Base-by-base conservation (phyloP, 2,329 filamentous ascomycete genomes). In the Pyrenophora seminiperda region DNA sequence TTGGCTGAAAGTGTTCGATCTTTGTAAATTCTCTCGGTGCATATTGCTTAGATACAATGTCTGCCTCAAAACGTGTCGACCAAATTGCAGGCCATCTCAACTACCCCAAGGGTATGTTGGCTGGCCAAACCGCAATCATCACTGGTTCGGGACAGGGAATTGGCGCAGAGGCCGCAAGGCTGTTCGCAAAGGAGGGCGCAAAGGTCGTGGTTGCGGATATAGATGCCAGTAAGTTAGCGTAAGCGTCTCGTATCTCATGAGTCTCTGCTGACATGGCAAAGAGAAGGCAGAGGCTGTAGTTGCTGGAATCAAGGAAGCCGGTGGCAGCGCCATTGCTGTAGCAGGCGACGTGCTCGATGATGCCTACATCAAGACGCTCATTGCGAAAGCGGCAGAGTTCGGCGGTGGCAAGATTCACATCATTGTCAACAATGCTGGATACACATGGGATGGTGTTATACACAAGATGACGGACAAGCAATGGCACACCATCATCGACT, bases 381-480 rank as follows among this genome's bases (percentile, higher is more conserved):
- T 96, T 19, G 79, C 85, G 68, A 83, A 85, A 66, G 82, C 90
- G 0, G 91, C 89, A 1, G 87, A 86, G 39, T 95, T 96, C 68
- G 91, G 91, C 50, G 78, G 82, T 58, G 91, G 90, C 66, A 95
- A 95, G 79, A 91, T 96, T 56, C 88, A 96, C 73, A 88, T 94
- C 70, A 87, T 96, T 48, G 89, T 96, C 52, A 95, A 96, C 75
- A 96, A 96, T 71, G 91, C 91, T 0, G 91, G 90, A 33, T 95
- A 90, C 75, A 96, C 91, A 1, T 96, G 91, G 90, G 91, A 96
- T 72, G 91, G 88, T 5, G 90, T 95, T 31, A 91, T 95, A 60
- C 90, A 95, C 80, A 95, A 94, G 81, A 93, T 91, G 80, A 89
- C 86, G 13, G 90, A 95, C 78, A 90, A 90, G 77, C 90, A 95